Base-by-base conservation (phyloP, 2,329 filamentous ascomycete genomes). In the Ascosphaera aggregata region DNA sequence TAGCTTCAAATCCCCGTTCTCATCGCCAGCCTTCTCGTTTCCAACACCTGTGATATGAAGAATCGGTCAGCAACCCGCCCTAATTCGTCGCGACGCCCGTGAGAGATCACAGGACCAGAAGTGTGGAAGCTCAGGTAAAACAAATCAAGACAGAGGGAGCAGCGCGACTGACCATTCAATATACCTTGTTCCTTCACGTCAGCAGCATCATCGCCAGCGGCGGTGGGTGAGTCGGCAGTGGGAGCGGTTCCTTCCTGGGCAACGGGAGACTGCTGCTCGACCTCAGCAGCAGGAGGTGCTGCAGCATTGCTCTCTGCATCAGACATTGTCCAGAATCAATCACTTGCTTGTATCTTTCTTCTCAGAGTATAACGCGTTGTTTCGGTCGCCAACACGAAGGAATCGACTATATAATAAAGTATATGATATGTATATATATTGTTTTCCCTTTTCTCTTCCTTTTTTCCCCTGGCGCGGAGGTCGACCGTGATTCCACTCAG, bases 1-100 rank as follows among this genome's bases (percentile, higher is more conserved):
- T 15, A 31, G 9, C 9, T 31, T 15, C 27, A 31, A 9, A 31
- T 31, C 27, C 9, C 27, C 27, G 27, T 31, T 15, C 30, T 54
- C 49, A 38, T 50, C 51, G 53, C 67, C 67, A 44, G 62, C 55
- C 49, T 71, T 71, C 44, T 61, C 61, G 38, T 62, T 53, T 20
- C 56, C 57, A 27, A 60, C 57, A 41, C 67, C 59, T 37, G 60
- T 65, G 45, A 64, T 66, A 48, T 69, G 9, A 9, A 9, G 27
- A 31, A 15, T 15, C 9, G 15, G 9, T 31, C 27, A 15, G 27
- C 9, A 15, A 15, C 27, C 9, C 15, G 27, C 27, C 27, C 9
- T 9, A 15, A 15, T 15, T 15, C 9, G 27, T 9, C 9, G 27
- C 27, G 27, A 31, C 27, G 27, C 27, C 9, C 15, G 27, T 9